A percentile compares a stretch with the other conserved stretches of the same genome.
Conservation (phyloP, 805 yeast genomes). For the Candida pseudofarinosa region DNA sequence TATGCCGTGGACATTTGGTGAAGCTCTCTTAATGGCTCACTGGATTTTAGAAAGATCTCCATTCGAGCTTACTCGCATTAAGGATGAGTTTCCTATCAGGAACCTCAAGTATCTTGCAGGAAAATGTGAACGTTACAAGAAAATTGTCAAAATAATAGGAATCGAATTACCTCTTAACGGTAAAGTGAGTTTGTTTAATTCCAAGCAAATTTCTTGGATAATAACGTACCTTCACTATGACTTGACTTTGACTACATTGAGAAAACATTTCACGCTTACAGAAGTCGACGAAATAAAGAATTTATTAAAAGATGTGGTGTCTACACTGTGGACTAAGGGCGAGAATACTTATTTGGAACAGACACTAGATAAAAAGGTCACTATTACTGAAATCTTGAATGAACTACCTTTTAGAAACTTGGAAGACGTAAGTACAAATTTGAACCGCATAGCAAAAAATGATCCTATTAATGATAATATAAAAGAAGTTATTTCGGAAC, state of each 20-base stretch:
- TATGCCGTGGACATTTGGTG: not conserved
- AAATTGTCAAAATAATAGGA: not conserved
- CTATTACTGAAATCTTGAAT: not conserved
- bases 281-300: conserved; percentile 9
- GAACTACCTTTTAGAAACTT: conserved; percentile 10
- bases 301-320: conserved; percentile 2
- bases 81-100: not conserved
- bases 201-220: conserved; percentile 7
- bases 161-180: not conserved
- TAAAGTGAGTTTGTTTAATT: conserved; percentile 5
- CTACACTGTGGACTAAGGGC: conserved; percentile 1
- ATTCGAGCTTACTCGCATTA: not conserved
- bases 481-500: not conserved
- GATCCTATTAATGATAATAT: not conserved
- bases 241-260: conserved; percentile 9
- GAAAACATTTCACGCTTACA: conserved; percentile 11
- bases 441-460: not conserved
- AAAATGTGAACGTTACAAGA: not conserved
- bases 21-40: not conserved
- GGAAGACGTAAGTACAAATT: conserved; percentile 2
- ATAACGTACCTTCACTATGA: conserved; percentile 7
- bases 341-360: conserved; percentile 3
- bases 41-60: not conserved
- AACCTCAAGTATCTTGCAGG: not conserved
- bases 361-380: not conserved